These are phyloP conservation scores for Colletotrichum sp. DNA, from an alignment of 2,329 filamentous ascomycete species.

Conservation along the genomic window DNA sequence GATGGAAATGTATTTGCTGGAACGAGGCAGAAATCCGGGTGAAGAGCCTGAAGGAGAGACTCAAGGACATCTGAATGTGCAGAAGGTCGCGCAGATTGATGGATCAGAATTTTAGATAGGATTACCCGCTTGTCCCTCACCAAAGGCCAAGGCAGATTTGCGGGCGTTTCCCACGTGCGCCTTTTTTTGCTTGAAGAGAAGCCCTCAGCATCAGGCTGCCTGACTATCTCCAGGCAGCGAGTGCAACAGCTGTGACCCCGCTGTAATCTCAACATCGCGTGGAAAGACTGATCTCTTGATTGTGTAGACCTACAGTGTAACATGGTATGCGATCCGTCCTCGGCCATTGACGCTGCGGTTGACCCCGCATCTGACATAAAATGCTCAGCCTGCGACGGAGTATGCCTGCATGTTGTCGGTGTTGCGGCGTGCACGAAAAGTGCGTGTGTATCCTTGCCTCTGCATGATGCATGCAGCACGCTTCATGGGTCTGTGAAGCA, in stretches of 20 bases:
- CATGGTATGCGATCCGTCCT: not conserved
- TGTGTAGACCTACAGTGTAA: no score
- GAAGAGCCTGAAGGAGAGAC: not conserved
- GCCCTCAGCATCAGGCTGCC: not conserved
- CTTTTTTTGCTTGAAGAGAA: not conserved
- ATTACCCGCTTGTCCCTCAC: not conserved
- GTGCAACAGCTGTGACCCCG: not conserved
- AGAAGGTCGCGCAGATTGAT: not conserved
- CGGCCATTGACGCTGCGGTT: not conserved
- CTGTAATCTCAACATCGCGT: not conserved
- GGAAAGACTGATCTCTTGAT: not conserved
- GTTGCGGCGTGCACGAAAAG: not conserved
- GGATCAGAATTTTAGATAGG: not conserved
- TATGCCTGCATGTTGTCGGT: not conserved
- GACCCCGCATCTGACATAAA: not conserved
- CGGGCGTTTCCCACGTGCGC: not conserved
- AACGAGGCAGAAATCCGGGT: not conserved
- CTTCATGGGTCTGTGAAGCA: not conserved
- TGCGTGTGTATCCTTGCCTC: not conserved
- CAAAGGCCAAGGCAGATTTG: not conserved
- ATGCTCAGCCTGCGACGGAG: not conserved
- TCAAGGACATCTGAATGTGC: not conserved
- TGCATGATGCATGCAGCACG: not conserved
- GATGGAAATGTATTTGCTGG: not conserved
- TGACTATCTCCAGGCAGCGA: not conserved